A percentile compares a stretch with the other conserved stretches of the same genome.
These are phyloP conservation scores for Nakazawaea holstii DNA, from an alignment of 805 yeast species.

Conservation along the genomic window DNA sequence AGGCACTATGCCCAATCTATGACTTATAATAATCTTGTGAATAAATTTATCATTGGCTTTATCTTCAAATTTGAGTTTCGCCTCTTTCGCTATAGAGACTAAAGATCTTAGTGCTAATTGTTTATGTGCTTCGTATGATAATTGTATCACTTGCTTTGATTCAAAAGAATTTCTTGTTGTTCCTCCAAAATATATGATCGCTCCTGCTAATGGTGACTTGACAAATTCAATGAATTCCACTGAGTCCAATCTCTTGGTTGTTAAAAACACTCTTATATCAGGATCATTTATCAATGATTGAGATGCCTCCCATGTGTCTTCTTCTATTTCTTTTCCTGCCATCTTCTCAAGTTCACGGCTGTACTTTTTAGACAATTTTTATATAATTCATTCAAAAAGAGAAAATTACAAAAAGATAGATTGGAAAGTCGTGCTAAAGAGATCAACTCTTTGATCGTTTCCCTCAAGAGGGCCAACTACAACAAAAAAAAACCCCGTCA, in stretches of 20 bases:
- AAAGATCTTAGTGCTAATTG: slow-evolving; percentile 36
- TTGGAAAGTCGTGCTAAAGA: too few relatives aligned
- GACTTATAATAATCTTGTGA: slow-evolving; percentile 34
- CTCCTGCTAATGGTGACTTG: slow-evolving; percentile 39
- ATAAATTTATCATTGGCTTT: slow-evolving; percentile 17
- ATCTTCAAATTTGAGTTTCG: slow-evolving; percentile 22
- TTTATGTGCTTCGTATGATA: slow-evolving; percentile 42
- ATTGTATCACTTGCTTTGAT: slow-evolving; percentile 30
- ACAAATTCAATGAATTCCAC: slow-evolving; percentile 30
- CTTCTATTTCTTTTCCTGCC: neutral
- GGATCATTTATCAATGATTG: neutral
- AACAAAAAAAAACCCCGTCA: too few relatives aligned
- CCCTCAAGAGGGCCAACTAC: too few relatives aligned
- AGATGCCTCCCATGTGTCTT: neutral
- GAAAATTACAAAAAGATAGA: too few relatives aligned
- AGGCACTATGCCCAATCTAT: slow-evolving; percentile 43
- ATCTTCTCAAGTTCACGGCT: neutral
- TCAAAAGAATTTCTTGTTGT: slow-evolving; percentile 41
- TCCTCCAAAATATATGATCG: slow-evolving; percentile 44
- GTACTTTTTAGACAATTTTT: neutral
- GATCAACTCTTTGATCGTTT: too few relatives aligned
- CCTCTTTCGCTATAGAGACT: slow-evolving; percentile 26
- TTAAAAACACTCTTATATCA: slow-evolving; percentile 19
- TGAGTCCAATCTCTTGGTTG: slow-evolving; percentile 16
- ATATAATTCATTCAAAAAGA: too few relatives aligned